phyloP scores from a whole-genome alignment of 345 rosid species.

The Isatis tinctoria region DNA sequence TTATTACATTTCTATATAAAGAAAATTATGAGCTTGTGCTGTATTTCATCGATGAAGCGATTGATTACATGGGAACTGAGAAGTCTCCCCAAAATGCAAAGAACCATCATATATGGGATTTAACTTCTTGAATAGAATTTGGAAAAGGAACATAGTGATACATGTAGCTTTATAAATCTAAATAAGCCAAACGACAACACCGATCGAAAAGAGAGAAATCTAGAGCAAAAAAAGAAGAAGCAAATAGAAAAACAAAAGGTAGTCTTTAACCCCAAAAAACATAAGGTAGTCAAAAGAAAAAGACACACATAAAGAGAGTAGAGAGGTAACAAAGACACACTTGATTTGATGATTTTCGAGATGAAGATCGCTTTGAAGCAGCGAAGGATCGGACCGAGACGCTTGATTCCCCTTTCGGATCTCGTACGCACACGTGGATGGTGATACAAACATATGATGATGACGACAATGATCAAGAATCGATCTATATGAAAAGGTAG shows the following conservation, averaged over 20 bases:
- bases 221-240: not conserved
- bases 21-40: not conserved
- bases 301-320: not conserved
- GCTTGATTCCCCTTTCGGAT: conserved; percentile 40
- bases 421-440: conserved; percentile 36
- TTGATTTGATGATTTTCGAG: conserved; percentile 2
- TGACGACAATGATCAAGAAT: conserved; percentile 27
- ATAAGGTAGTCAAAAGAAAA: conserved; percentile 4
- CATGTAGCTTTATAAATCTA: conserved; percentile 16
- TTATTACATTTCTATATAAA: not conserved
- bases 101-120: not conserved
- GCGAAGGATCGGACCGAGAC: conserved; percentile 40
- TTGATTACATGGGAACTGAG: not conserved
- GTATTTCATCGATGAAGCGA: not conserved
- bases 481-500: conserved; percentile 27
- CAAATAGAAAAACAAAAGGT: not conserved
- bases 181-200: conserved; percentile 15
- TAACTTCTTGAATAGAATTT: not conserved
- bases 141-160: conserved; percentile 13
- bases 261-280: not conserved
- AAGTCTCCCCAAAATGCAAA: not conserved
- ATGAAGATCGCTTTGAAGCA: conserved; percentile 20
- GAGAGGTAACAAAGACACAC: conserved; percentile 9
- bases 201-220: not conserved
- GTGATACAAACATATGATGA: conserved; percentile 15